Evolutionary conservation across 768 basidiomycete species (phyloP), one percentile per base, ranked within the genome.

Genomic region (Chlorophyllum brunneum): DNA sequence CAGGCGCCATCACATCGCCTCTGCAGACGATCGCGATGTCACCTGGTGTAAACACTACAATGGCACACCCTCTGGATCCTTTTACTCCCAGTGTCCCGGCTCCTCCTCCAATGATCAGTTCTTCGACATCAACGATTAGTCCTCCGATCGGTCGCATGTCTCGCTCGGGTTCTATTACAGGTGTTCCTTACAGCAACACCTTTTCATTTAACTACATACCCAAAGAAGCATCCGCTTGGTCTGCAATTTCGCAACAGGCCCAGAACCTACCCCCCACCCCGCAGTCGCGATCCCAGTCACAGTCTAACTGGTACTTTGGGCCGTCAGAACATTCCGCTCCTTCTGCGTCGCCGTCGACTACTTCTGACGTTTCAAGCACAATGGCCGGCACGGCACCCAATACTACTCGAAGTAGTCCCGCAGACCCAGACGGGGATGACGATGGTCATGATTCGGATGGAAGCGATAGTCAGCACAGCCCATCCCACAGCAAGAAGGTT

Each of bases 141-240:
- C 65, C 67, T 16, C 65, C 73, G 18, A 69, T 80, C 48, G 80
- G 81, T 27, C 70, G 81, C 53, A 75, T 82, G 70, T 78, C 79
- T 36, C 75, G 80, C 39, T 82, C 81, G 22, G 76, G 80, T 46
- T 83, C 81, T 20, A 71, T 82, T 52, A 78, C 71, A 41, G 76
- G 73, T 27, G 60, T 63, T 22, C 63, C 70, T 53, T 77, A 68
- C 54, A 65, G 65, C 23, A 71, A 67, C 55, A 55, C 31, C 9
- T 52, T 52, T 37, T 27, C 70, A 3, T 75, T 73, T 58, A 50
- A 65, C 9, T 74, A 71, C 54, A 63, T 67, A 48, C 64, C 66
- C 60, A 67, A 63, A 55, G 66, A 67, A 29, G 48, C 63, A 40
- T 64, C 61, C 15, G 48, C 63, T 31, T 69, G 67, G 58, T 55